Evolutionary conservation across 2,329 filamentous ascomycete species (phyloP).

Genomic region (Penicillium sp.): DNA sequence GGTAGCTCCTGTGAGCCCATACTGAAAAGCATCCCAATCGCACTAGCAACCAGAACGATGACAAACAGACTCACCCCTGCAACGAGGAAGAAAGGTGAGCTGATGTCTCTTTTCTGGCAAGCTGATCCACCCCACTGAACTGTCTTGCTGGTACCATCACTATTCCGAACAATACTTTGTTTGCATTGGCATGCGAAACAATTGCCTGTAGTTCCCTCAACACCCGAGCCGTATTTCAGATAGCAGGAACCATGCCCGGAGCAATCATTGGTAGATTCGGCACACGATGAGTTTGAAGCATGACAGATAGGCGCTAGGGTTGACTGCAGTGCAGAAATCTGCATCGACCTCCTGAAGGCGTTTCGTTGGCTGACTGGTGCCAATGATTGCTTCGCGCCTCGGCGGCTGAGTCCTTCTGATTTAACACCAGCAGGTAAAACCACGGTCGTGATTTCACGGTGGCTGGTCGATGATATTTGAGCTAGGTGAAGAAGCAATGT

Average conservation of each 20-base stretch:
- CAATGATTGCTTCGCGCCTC: neutral
- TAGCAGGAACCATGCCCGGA: conserved; percentile 71
- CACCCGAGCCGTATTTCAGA: conserved; percentile 51
- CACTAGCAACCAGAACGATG: conserved; percentile 58
- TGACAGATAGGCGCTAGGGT: conserved; percentile 67
- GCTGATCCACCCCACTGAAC: conserved; percentile 73
- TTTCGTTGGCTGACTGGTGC: neutral
- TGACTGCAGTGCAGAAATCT: conserved; percentile 26
- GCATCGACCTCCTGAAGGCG: conserved; percentile 14
- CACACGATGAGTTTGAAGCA: conserved; percentile 58
- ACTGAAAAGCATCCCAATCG: conserved; percentile 67
- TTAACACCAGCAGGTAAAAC: conserved; percentile 38
- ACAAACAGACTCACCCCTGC: conserved; percentile 63
- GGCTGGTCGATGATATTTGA: conserved; percentile 43
- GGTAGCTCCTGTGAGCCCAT: conserved; percentile 83
- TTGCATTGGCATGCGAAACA: conserved; percentile 77
- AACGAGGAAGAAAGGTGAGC: conserved; percentile 80
- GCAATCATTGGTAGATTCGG: conserved; percentile 64
- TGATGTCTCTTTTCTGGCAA: conserved; percentile 87
- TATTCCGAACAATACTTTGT: conserved; percentile 45
- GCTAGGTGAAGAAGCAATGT: conserved; percentile 41
- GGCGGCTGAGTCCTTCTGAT: neutral
- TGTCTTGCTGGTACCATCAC: conserved; percentile 48
- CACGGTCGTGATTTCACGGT: conserved; percentile 51
- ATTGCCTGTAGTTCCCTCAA: conserved; percentile 33